Conservation (phyloP, 495 filamentous ascomycete species). For the Chaetomium cochliodes region DNA sequence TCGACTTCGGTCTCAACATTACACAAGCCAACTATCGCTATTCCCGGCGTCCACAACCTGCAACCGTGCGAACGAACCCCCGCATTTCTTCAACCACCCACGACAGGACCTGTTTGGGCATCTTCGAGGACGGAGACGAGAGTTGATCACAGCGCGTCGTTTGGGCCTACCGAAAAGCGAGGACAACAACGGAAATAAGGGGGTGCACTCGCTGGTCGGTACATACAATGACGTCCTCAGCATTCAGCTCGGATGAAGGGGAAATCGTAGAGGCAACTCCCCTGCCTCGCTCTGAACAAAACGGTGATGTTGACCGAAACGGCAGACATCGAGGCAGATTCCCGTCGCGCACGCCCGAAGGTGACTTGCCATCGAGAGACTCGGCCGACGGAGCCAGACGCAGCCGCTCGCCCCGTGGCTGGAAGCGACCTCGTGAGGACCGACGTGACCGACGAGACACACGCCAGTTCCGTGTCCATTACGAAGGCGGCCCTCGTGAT, state of each 20-base stretch:
- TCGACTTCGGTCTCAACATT: too few relatives aligned
- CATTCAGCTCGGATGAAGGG: constrained; percentile 69
- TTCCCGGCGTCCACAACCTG: too few relatives aligned
- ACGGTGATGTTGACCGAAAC: constrained; percentile 62
- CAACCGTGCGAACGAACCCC: constrained; percentile 10
- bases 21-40: too few relatives aligned
- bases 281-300: constrained; percentile 53
- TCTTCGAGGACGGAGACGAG: neutral
- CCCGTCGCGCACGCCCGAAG: constrained; percentile 67
- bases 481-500: constrained; percentile 54
- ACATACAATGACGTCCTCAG: constrained; percentile 49
- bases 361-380: constrained; percentile 72
- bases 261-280: constrained; percentile 77
- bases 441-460: constrained; percentile 50
- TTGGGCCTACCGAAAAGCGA: neutral
- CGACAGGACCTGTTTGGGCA: constrained; percentile 21
- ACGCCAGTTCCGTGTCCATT: constrained; percentile 59
- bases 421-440: constrained; percentile 67
- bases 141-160: neutral
- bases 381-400: constrained; percentile 54
- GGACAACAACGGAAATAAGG: neutral
- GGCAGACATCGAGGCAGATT: constrained; percentile 68
- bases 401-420: constrained; percentile 50
- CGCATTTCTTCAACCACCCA: constrained; percentile 11
- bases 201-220: constrained; percentile 24